Evolutionary conservation across 2,329 filamentous ascomycete genomes (phyloP), one percentile per base, ranked within the genome.

Genomic region (Sporothrix sp.): DNA sequence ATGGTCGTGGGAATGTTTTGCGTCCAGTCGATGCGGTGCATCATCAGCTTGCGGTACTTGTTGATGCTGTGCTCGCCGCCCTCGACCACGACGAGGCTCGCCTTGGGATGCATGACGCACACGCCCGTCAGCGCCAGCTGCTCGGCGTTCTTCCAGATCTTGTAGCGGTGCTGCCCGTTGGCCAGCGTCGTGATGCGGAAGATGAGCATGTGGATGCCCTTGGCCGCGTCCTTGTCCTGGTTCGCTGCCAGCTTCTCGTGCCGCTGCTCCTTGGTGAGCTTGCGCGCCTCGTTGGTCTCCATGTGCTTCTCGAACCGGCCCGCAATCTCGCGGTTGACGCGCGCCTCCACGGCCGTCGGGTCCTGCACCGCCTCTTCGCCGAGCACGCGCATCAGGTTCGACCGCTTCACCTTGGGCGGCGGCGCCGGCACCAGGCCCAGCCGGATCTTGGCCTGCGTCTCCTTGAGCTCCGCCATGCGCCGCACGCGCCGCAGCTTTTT

Each of bases 371-470:
- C 78, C 67, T 88, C 84, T 63, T 96, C 88, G 56, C 93, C 93
- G 51, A 96, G 75, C 27, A 98, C 93, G 52, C 90, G 84, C 93
- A 98, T 98, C 63, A 98, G 78, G 66, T 98, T 98, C 52, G 85
- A 87, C 67, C 94, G 94, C 70, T 96, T 97, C 59, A 98, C 88
- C 68, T 97, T 98, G 10, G 93, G 91, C 23, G 90, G 85, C 25
- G 90, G 89, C 18, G 91, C 87, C 3, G 90, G 88, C 54, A 91
- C 84, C 13, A 98, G 75, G 18, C 93, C 93, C 10, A 98, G 73
- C 52, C 91, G 79, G 55, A 97, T 93, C 71, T 98, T 97, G 33
- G 91, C 90, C 68, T 98, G 93, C 63, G 90, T 84, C 67, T 98
- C 94, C 66, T 97, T 97, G 56, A 95, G 73, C 56, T 96, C 88